Base-by-base conservation (phyloP, 2,329 filamentous ascomycete species). In the Talaromyces sp. region DNA sequence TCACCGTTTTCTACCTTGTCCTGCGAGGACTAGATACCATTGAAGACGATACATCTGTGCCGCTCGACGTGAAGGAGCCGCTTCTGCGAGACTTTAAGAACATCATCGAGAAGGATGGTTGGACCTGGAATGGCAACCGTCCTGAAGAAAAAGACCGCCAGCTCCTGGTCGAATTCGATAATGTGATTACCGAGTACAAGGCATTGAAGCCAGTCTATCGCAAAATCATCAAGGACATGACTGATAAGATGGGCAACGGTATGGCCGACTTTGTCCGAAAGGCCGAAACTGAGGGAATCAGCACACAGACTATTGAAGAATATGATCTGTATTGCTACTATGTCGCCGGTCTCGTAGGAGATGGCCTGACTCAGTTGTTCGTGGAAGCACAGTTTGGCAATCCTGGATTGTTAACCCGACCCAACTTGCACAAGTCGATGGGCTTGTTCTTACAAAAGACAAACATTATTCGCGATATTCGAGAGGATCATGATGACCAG, bases 251-350 rank as follows among this genome's bases (percentile, higher is more conserved):
- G 95, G 94, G 93, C 69, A 93, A 98, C 74, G 95, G 95, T 71
- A 99, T 99, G 95, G 95, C 95, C 31, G 94, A 99, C 80, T 99
- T 96, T 77, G 91, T 87, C 47, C 84, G 91, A 70, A 95, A 96
- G 72, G 89, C 91, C 15, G 91, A 95, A 72, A 86, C 91, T 78
- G 92, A 93, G 72, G 82, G 86, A 69, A 88, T 92, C 67, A 92
- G 92, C 58, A 89, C 98, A 66, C 85, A 92, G 74, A 94, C 91
- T 0, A 81, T 96, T 71, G 85, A 89, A 61, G 93, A 98, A 72
- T 99, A 98, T 78, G 93, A 99, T 81, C 82, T 93, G 63, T 99
- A 99, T 83, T 99, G 95, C 81, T 93, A 96, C 79, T 98, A 98
- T 75, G 95, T 99, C 34, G 95, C 95, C n/a, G 95, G 95, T 34